phyloP scores from a whole-genome alignment of 208 protist genomes.

The Wallacemonas sp. region DNA sequence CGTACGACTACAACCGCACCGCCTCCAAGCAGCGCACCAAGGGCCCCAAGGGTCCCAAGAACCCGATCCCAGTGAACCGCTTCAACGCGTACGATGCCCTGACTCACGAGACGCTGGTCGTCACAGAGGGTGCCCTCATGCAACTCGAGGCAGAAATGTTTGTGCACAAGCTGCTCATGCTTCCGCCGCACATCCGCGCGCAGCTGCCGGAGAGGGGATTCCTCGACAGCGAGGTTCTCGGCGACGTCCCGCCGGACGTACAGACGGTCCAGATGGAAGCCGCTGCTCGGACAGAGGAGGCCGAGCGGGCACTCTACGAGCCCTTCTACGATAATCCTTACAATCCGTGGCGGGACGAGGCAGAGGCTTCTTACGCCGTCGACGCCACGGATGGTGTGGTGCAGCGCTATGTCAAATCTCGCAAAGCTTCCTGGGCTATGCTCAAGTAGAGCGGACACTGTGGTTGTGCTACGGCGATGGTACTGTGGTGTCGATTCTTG shows the following conservation, averaged over 20 bases:
- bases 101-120: constrained; percentile 80
- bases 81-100: constrained; percentile 91
- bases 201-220: constrained; percentile 80
- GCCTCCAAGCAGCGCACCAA: constrained; percentile 72
- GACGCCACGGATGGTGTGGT: constrained; percentile 79
- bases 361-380: constrained; percentile 76
- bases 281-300: constrained; percentile 84
- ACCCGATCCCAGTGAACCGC: constrained; percentile 90
- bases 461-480: background rate
- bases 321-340: constrained; percentile 87
- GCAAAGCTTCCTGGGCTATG: constrained; percentile 86
- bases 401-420: constrained; percentile 64
- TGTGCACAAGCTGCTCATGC: constrained; percentile 76
- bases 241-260: constrained; percentile 63
- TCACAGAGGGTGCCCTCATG: constrained; percentile 87
- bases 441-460: constrained; percentile 39
- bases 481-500: background rate
- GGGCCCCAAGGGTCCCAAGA: constrained; percentile 89
- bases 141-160: constrained; percentile 91
- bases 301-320: constrained; percentile 76
- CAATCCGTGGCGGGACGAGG: constrained; percentile 80
- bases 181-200: constrained; percentile 89
- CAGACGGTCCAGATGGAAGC: constrained; percentile 86
- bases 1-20: constrained; percentile 86
- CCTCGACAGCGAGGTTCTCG: constrained; percentile 67